A percentile compares a stretch with the other conserved stretches of the same genome.
phyloP scores from a whole-genome alignment of 371 early-diverging fungal species.

The Mortierella sp. region DNA sequence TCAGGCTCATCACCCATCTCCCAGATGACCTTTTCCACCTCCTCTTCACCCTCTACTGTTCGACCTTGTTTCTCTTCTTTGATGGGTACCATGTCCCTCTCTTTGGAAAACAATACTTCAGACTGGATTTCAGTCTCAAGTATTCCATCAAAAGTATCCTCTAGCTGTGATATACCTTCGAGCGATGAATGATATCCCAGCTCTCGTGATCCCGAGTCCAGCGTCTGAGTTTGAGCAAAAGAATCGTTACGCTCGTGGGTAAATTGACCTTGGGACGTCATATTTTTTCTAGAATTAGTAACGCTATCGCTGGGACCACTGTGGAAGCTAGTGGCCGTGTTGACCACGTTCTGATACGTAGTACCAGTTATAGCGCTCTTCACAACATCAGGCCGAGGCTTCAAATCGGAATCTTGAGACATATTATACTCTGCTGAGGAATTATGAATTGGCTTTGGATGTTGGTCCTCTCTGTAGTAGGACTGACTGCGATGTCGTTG shows the following conservation, averaged over 20 bases:
- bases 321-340: not conserved
- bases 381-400: not conserved
- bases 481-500: not conserved
- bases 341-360: not conserved
- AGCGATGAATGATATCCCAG: not conserved
- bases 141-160: not conserved
- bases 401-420: not conserved
- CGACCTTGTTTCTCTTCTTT: not conserved
- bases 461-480: not conserved
- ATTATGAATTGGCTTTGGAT: not conserved
- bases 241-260: not conserved
- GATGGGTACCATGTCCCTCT: not conserved
- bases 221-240: not conserved
- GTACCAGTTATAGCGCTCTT: not conserved
- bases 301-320: not conserved
- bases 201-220: no score
- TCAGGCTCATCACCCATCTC: slow-evolving; percentile 32
- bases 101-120: not conserved
- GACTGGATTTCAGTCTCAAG: not conserved
- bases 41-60: not conserved
- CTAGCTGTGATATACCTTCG: not conserved
- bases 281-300: not conserved
- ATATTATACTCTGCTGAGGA: not conserved
- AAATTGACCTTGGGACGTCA: not conserved
- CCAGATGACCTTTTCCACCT: slow-evolving; percentile 28